phyloP scores from a whole-genome alignment of 208 protist genomes.

The Naegleria lovaniensis region DNA sequence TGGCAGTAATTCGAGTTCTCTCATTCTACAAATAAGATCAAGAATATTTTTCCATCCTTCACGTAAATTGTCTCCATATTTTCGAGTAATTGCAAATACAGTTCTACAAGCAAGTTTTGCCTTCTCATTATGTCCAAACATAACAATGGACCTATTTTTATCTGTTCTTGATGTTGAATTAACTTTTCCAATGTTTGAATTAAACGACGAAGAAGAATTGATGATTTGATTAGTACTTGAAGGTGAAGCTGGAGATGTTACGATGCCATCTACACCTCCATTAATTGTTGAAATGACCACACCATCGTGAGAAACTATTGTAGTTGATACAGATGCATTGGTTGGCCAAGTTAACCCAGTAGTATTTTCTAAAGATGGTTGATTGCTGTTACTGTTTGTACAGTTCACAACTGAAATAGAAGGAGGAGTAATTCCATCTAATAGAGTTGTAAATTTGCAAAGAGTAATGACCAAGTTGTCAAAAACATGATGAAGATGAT shows the following conservation, averaged over 20 bases:
- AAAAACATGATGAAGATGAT: constrained; percentile 50
- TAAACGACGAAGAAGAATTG: neutral
- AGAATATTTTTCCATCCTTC: constrained; percentile 53
- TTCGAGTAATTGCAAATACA: constrained; percentile 44
- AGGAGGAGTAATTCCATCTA: neutral
- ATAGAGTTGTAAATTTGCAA: constrained; percentile 48
- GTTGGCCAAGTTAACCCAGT: neutral
- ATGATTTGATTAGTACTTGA: neutral
- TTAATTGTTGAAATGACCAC: neutral
- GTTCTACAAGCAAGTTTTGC: constrained; percentile 47
- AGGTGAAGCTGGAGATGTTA: neutral
- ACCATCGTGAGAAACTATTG: neutral
- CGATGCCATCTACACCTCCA: neutral
- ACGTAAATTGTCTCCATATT: constrained; percentile 47
- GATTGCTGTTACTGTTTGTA: neutral
- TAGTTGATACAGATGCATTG: neutral
- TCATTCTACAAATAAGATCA: constrained; percentile 26
- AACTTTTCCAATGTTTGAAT: neutral
- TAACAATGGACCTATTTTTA: constrained; percentile 31
- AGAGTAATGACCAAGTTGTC: constrained; percentile 57
- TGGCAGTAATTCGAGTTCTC: constrained; percentile 20
- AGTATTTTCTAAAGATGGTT: neutral
- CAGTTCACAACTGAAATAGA: neutral
- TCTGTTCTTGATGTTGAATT: neutral
- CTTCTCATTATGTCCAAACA: constrained; percentile 49